phyloP scores from a whole-genome alignment of 352 stramenopile species.

The Elongisporangium senticosum region DNA sequence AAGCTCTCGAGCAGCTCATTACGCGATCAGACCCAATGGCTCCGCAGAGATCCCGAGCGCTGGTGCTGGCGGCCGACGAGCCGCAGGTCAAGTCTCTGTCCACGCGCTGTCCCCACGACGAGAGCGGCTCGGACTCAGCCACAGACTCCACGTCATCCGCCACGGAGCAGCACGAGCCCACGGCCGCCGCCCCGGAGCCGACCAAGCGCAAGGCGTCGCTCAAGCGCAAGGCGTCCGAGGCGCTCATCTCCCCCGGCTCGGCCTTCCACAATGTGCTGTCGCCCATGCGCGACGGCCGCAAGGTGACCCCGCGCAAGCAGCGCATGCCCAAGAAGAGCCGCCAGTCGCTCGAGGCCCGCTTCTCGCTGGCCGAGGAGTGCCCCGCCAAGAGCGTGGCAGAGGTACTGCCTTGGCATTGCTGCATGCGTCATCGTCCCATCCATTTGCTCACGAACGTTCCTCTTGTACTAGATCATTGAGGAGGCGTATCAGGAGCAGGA shows the following conservation, averaged over 20 bases:
- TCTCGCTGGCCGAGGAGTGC: constrained; percentile 19
- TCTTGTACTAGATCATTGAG: constrained; percentile 27
- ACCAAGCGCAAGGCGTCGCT: neutral
- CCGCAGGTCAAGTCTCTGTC: no score
- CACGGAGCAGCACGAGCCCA: neutral
- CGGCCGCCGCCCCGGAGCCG: neutral
- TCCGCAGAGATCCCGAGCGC: neutral
- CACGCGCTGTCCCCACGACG: neutral
- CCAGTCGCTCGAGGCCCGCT: constrained; percentile 36
- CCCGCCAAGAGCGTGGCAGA: constrained; percentile 31
- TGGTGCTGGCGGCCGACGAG: neutral
- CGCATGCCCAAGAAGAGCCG: constrained; percentile 28
- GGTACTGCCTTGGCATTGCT: constrained; percentile 6
- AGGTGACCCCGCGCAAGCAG: constrained; percentile 35
- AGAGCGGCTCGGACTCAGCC: neutral
- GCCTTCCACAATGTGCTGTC: constrained; percentile 20
- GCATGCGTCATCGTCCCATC: neutral
- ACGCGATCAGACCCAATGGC: neutral
- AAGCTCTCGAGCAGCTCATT: neutral
- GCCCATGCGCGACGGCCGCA: constrained; percentile 49
- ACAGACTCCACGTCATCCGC: neutral
- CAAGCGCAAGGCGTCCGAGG: neutral
- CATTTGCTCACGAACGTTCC: neutral
- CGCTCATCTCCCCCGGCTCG: neutral
- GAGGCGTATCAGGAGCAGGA: constrained; percentile 70